phyloP scores from a whole-genome alignment of 1,284 basidiomycete genomes.

The Naganishia sp. region DNA sequence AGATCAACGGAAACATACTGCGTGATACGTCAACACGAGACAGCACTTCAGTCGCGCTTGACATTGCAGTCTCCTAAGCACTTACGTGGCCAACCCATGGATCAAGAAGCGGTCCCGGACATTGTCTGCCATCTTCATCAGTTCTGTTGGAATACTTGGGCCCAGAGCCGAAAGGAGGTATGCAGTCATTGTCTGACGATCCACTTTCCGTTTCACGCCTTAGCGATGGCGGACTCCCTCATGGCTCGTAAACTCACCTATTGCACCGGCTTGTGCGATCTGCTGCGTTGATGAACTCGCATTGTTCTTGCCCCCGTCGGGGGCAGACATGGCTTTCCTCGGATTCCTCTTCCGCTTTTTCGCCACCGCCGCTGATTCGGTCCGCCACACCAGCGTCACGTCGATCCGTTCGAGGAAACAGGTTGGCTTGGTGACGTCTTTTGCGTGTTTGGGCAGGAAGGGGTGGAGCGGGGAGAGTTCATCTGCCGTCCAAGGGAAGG shows the following conservation, averaged over 20 bases:
- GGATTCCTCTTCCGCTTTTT: neutral
- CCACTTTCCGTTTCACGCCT: neutral
- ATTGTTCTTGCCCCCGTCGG: neutral
- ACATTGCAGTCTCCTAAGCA: neutral
- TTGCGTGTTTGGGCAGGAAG: slow-evolving; percentile 10
- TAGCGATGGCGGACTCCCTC: neutral
- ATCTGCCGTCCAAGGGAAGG: neutral
- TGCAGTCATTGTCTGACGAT: neutral
- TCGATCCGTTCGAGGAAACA: slow-evolving; percentile 15
- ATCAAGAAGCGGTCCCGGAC: slow-evolving; percentile 18
- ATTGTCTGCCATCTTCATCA: slow-evolving; percentile 1
- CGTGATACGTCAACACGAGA: neutral
- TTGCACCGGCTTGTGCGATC: neutral
- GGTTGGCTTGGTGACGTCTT: slow-evolving; percentile 19
- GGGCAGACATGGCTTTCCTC: neutral
- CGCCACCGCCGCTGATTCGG: neutral
- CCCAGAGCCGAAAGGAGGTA: neutral
- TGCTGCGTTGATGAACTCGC: neutral
- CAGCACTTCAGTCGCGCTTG: neutral
- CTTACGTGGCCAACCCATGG: slow-evolving; percentile 13
- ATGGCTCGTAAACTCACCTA: neutral
- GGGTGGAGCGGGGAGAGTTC: slow-evolving; percentile 7
- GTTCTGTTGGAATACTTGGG: neutral
- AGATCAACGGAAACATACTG: slow-evolving; percentile 23
- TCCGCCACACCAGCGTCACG: slow-evolving; percentile 1